These are phyloP conservation scores for Melanogaster broomeanus DNA, from an alignment of 768 basidiomycete genomes.

Conservation along the genomic window DNA sequence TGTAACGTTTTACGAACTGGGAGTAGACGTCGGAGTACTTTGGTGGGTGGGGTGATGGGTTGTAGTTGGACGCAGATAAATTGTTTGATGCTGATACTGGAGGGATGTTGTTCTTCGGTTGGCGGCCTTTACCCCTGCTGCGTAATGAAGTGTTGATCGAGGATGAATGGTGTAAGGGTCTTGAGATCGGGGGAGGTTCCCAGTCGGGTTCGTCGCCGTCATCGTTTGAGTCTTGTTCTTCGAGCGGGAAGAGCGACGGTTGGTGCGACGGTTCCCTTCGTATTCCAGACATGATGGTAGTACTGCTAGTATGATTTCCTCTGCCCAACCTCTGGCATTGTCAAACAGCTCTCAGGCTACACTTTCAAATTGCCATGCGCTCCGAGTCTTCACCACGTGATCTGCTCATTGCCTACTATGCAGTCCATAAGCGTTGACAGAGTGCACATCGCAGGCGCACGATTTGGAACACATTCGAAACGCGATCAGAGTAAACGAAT, in stretches of 20 bases:
- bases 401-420: neutral
- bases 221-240: slow-evolving; percentile 51
- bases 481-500: neutral
- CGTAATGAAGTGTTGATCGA: slow-evolving; percentile 31
- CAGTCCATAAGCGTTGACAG: neutral
- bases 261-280: slow-evolving; percentile 44
- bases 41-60: slow-evolving; percentile 31
- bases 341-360: neutral
- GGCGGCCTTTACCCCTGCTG: slow-evolving; percentile 32
- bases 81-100: slow-evolving; percentile 28
- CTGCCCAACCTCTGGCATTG: too few relatives aligned
- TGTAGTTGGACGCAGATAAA: slow-evolving; percentile 29
- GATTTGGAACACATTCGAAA: neutral
- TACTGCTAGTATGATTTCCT: too few relatives aligned
- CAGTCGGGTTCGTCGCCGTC: slow-evolving; percentile 46
- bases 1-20: slow-evolving; percentile 77
- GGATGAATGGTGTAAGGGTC: slow-evolving; percentile 25
- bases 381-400: slow-evolving; percentile 8
- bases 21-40: slow-evolving; percentile 69
- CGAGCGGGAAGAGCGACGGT: slow-evolving; percentile 69
- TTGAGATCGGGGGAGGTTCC: slow-evolving; percentile 37
- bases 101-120: slow-evolving; percentile 31
- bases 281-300: slow-evolving; percentile 18
- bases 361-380: neutral
- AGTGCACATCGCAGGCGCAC: neutral